Percentiles rank a stretch among this genome's conserved stretches.
Evolutionary conservation across 140 eudicot genomes (phyloP).

Genomic region (Bidens hawaiensis): DNA sequence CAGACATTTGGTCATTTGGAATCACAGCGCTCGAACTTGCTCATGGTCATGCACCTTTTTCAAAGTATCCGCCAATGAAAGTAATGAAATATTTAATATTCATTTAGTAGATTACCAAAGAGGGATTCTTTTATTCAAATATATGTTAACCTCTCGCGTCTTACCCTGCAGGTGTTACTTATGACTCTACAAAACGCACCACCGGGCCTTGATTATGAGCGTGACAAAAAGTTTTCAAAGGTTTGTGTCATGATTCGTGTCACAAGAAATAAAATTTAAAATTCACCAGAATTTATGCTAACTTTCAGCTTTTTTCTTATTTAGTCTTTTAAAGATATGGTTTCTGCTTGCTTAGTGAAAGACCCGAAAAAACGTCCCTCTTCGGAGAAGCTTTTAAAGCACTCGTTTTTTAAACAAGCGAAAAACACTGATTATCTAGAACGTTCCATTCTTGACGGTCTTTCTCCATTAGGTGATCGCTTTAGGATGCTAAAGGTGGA

Average conservation of each 20-base stretch:
- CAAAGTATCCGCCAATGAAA: slow-evolving; percentile 97
- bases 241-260: slow-evolving; percentile 40
- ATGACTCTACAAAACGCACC: slow-evolving; percentile 97
- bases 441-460: slow-evolving; percentile 61
- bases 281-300: neutral
- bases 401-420: slow-evolving; percentile 75
- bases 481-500: slow-evolving; percentile 74
- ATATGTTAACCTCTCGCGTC: neutral
- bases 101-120: neutral
- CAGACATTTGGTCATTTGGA: slow-evolving; percentile 95
- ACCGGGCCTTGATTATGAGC: slow-evolving; percentile 89
- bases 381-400: slow-evolving; percentile 82
- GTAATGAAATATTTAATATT: slow-evolving; percentile 24
- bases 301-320: slow-evolving; percentile 10
- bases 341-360: slow-evolving; percentile 92
- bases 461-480: slow-evolving; percentile 76
- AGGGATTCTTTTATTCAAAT: neutral
- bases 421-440: slow-evolving; percentile 56
- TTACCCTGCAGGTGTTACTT: slow-evolving; percentile 56
- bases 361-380: slow-evolving; percentile 90
- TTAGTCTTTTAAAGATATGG: slow-evolving; percentile 85
- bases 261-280: neutral
- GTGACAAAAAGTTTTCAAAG: slow-evolving; percentile 91
- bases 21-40: slow-evolving; percentile 97
- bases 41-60: slow-evolving; percentile 97